Conservation (phyloP, 208 protist species). For the Wallacemonas rigidus region DNA sequence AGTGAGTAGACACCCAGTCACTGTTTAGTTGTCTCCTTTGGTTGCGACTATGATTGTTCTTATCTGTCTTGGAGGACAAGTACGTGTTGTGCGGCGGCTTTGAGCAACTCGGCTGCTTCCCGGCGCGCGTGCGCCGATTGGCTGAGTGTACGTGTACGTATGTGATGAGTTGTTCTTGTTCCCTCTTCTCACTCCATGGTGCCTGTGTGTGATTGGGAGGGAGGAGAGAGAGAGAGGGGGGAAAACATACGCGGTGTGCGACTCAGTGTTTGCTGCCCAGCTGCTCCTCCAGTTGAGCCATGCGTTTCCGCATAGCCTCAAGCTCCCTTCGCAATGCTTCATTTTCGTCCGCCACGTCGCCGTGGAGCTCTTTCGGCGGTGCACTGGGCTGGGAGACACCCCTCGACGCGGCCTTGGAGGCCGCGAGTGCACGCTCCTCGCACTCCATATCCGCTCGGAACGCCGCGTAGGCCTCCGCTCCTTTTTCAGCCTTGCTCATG, state of each 20-base stretch:
- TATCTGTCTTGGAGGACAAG: no score
- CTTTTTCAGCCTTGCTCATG: conserved; percentile 39
- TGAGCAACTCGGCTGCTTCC: no score
- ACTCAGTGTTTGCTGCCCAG: conserved; percentile 34
- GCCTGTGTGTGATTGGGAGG: no score
- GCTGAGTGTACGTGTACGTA: no score
- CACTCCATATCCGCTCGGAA: conserved; percentile 1
- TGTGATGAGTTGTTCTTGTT: no score
- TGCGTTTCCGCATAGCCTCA: conserved; percentile 50
- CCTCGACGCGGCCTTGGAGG: conserved; percentile 5
- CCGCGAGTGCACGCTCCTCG: not conserved
- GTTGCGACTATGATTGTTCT: no score
- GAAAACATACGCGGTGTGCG: not conserved
- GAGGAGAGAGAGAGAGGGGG: not conserved
- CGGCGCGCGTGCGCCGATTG: no score
- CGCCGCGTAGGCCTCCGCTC: conserved; percentile 16
- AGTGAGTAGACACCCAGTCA: no score
- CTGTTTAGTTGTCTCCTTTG: no score
- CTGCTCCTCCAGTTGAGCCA: conserved; percentile 55
- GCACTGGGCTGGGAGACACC: conserved; percentile 1
- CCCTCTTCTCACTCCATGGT: no score
- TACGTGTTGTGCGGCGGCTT: no score
- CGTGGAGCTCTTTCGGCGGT: not conserved
- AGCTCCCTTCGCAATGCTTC: conserved; percentile 42
- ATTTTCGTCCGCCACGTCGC: conserved; percentile 12